Conservation (phyloP, 2,329 filamentous ascomycete species). For the Coniochaeta ligniaria region DNA sequence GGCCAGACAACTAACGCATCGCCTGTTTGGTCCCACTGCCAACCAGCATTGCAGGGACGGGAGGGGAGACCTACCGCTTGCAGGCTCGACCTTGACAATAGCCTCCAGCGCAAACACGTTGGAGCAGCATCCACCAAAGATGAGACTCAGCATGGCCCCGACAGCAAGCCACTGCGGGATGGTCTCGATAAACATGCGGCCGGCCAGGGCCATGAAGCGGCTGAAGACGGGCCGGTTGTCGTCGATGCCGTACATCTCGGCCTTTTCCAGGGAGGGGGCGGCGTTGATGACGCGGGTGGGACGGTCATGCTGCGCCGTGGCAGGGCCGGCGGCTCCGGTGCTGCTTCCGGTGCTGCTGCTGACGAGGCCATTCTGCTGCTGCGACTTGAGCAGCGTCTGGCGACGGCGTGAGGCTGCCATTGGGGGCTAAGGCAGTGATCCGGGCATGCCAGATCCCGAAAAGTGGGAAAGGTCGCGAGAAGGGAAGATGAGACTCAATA, state of each 20-base stretch:
- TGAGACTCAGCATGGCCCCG: constrained; percentile 67
- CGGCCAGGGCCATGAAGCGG: constrained; percentile 41
- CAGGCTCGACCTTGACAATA: constrained; percentile 86
- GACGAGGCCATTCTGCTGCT: constrained; percentile 17
- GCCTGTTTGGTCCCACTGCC: too few species aligned
- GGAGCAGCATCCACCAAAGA: constrained; percentile 67
- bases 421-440: constrained; percentile 10
- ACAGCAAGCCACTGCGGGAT: constrained; percentile 58
- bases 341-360: constrained; percentile 15
- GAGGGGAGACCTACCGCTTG: constrained; percentile 54
- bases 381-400: constrained; percentile 18
- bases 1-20: neutral
- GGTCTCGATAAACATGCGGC: constrained; percentile 48
- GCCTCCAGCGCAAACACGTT: constrained; percentile 94
- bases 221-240: constrained; percentile 42
- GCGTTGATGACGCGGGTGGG: constrained; percentile 46
- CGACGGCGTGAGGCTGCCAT: constrained; percentile 19
- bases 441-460: constrained; percentile 6
- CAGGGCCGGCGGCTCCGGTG: constrained; percentile 12
- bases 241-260: constrained; percentile 46
- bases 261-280: constrained; percentile 45
- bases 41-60: neutral
- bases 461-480: neutral
- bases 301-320: constrained; percentile 10
- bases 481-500: neutral